These are phyloP conservation scores for Cenococcum geophilum DNA, from an alignment of 495 filamentous ascomycete genomes.

Conservation along the genomic window DNA sequence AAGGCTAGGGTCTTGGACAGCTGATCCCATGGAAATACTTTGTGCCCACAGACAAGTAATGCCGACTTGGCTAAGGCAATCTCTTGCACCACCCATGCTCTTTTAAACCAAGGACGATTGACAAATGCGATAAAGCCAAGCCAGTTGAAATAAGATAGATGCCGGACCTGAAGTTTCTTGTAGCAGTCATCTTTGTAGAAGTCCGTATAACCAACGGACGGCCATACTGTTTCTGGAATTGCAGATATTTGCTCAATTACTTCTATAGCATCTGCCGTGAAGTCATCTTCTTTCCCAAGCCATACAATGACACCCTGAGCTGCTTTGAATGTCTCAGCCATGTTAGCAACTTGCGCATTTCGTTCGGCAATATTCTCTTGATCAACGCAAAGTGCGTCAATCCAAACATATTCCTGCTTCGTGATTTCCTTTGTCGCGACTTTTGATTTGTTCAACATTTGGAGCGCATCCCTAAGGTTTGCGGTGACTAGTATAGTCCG, in stretches of 20 bases:
- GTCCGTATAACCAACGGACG: constrained; percentile 13
- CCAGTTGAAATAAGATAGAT: constrained; percentile 26
- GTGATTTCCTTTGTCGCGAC: background rate
- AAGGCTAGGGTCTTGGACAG: constrained; percentile 21
- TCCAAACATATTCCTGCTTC: constrained; percentile 19
- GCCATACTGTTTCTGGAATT: constrained; percentile 16
- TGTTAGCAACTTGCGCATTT: constrained; percentile 21
- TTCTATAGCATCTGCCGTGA: constrained; percentile 11
- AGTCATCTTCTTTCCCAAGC: constrained; percentile 28
- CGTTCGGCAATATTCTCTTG: constrained; percentile 23
- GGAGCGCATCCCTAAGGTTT: constrained; percentile 26
- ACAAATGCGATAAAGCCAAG: constrained; percentile 24
- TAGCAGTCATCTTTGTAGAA: constrained; percentile 15
- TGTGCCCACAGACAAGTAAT: constrained; percentile 13
- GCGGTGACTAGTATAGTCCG: constrained; percentile 14
- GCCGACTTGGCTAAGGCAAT: constrained; percentile 22
- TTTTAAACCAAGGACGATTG: constrained; percentile 25
- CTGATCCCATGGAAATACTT: constrained; percentile 21
- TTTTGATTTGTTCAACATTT: constrained; percentile 12
- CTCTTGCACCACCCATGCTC: constrained; percentile 28
- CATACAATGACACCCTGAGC: constrained; percentile 22
- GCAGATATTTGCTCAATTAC: constrained; percentile 12
- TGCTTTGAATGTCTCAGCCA: constrained; percentile 27
- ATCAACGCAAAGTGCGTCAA: constrained; percentile 27
- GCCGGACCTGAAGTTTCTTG: background rate